Evolutionary conservation across 768 basidiomycete genomes (phyloP).

Genomic region (Leccinum subtestaceum): DNA sequence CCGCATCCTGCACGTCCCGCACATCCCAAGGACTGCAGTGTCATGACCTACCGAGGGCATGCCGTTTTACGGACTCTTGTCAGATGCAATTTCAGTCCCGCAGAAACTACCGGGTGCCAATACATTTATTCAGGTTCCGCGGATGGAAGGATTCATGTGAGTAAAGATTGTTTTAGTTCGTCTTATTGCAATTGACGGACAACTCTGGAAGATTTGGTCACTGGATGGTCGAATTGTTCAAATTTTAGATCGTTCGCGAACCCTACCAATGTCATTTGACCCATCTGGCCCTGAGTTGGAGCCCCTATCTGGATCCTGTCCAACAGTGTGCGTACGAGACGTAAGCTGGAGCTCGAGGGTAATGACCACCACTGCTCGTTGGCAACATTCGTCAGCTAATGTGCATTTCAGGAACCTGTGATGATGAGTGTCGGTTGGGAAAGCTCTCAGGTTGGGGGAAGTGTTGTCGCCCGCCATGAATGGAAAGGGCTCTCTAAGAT

Average conservation of each 20-base stretch:
- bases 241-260: constrained; percentile 76
- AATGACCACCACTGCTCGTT: constrained; percentile 4
- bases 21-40: constrained; percentile 88
- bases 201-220: constrained; percentile 75
- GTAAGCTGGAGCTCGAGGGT: constrained; percentile 93
- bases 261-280: constrained; percentile 66
- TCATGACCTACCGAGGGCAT: constrained; percentile 96
- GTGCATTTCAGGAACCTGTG: constrained; percentile 64
- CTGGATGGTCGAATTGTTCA: constrained; percentile 86
- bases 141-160: constrained; percentile 81
- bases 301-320: constrained; percentile 26
- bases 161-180: constrained; percentile 20
- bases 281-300: constrained; percentile 62
- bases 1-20: constrained; percentile 57
- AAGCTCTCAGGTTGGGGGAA: constrained; percentile 50
- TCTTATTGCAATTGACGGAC: constrained; percentile 3
- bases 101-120: constrained; percentile 85
- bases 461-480: constrained; percentile 87
- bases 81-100: constrained; percentile 93
- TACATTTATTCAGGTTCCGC: constrained; percentile 94
- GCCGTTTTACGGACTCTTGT: constrained; percentile 88
- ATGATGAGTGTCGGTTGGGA: constrained; percentile 94
- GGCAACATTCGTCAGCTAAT: constrained; percentile 5
- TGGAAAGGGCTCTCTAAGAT: constrained; percentile 91
- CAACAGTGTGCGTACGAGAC: constrained; percentile 73